Evolutionary conservation across 2,329 filamentous ascomycete species (phyloP).

Genomic region (Fonsecaea erecta): DNA sequence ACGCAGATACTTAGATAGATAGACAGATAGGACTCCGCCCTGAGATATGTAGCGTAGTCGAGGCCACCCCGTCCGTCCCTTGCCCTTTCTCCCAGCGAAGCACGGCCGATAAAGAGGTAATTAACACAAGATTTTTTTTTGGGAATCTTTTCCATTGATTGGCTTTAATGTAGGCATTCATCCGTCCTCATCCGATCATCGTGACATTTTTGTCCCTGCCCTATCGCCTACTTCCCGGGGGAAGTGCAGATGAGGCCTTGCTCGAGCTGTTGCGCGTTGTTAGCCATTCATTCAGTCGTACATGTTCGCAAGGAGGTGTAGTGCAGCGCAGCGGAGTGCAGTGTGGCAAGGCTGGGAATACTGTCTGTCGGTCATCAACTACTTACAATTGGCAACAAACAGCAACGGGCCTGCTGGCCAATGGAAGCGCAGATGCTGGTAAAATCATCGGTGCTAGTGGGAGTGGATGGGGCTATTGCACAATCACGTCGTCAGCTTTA

Average conservation of each 20-base stretch:
- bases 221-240: conserved; percentile 37
- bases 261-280: conserved; percentile 18
- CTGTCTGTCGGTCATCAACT: not conserved
- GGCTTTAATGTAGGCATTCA: no score
- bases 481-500: not conserved
- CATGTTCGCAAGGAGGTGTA: not conserved
- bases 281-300: no score
- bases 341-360: not conserved
- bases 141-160: no score
- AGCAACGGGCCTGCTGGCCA: conserved; percentile 64
- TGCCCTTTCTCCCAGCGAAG: no score
- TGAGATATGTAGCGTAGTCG: no score
- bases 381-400: conserved; percentile 55
- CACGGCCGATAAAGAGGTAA: no score
- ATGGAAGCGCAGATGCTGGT: conserved; percentile 52
- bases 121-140: no score
- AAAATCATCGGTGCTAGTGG: conserved; percentile 51
- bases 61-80: no score
- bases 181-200: no score
- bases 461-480: conserved; percentile 37
- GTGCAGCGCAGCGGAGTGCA: no score
- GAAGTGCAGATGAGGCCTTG: conserved; percentile 32
- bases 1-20: no score
- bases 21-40: no score
- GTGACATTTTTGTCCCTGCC: not conserved